Base-by-base conservation (phyloP, 768 basidiomycete genomes). In the Suillus tomentosus region DNA sequence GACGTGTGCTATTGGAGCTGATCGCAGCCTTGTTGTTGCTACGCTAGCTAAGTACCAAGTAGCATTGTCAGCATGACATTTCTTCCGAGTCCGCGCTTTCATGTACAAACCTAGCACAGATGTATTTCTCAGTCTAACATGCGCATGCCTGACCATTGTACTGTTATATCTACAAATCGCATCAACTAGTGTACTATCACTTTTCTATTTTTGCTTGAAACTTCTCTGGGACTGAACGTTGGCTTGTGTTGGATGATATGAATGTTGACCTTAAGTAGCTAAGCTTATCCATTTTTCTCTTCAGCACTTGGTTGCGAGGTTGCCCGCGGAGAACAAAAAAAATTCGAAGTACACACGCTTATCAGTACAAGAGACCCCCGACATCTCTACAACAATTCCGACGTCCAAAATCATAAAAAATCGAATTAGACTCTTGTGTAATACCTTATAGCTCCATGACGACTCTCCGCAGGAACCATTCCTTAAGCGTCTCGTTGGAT, bases 381-480 rank as follows among this genome's bases (percentile, higher is more conserved):
- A 47, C 9, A 22, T 22, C 22, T 48, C 5, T 5, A 48, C 10
- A 47, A 47, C 45, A 47, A 47, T 22, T 11, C 3, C 9, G 4
- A 13, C 5, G 31, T 5, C 31, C 5, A 31, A 31, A 31, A 31
- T 27, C 27, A 27, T 27, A 27, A 27, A 27, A n/a, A n/a, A n/a
- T n/a, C 24, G 24, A 31, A 31, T 31, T 13, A 27, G 27, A 9
- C 14, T 27, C 50, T 31, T 51, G 22, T 14, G 13, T 24, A 14
- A 1, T 14, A 24, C 13, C 37, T 64, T 37, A 64, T 31, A 61
- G 17, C 51, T 64, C 66, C 14, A 22, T 7, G 24, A 57, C 43
- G 13, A 65, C 50, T 31, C 45, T 60, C 17, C 57, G 58, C 22
- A 50, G 36, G 48, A 67, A 31, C 66, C 66, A 67, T n/a, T 62